Conservation (phyloP, 2,329 filamentous ascomycete genomes). For the Aspergillus fijiensis region DNA sequence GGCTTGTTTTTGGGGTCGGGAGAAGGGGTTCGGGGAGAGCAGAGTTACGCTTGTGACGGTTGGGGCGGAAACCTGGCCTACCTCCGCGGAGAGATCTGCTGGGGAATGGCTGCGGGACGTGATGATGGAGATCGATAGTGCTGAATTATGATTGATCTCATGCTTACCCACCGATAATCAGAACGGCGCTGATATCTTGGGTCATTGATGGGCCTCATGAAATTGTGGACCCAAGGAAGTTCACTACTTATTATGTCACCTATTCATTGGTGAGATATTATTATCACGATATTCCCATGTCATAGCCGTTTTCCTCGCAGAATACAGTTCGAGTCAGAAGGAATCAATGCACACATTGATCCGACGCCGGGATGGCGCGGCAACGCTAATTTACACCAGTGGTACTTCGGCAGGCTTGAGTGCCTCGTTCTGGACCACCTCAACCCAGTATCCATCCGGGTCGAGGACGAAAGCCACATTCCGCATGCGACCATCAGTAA, state of each 20-base stretch:
- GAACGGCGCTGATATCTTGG: neutral
- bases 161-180: neutral
- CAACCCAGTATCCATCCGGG: constrained; percentile 80
- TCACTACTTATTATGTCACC: neutral
- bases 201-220: neutral
- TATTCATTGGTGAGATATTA: neutral
- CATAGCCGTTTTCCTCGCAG: neutral
- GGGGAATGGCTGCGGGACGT: neutral
- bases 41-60: constrained; percentile 28
- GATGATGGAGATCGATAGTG: neutral
- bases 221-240: neutral
- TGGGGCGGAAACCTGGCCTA: neutral
- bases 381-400: neutral
- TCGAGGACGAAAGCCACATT: constrained; percentile 89
- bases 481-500: constrained; percentile 89
- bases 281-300: neutral
- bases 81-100: neutral
- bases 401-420: constrained; percentile 31
- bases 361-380: neutral
- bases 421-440: constrained; percentile 69
- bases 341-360: neutral
- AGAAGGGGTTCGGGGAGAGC: constrained; percentile 40
- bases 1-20: constrained; percentile 46
- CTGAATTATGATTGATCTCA: neutral
- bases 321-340: neutral